phyloP scores from a whole-genome alignment of 352 stramenopile species.

The Thalassiosira livingstoniorum region DNA sequence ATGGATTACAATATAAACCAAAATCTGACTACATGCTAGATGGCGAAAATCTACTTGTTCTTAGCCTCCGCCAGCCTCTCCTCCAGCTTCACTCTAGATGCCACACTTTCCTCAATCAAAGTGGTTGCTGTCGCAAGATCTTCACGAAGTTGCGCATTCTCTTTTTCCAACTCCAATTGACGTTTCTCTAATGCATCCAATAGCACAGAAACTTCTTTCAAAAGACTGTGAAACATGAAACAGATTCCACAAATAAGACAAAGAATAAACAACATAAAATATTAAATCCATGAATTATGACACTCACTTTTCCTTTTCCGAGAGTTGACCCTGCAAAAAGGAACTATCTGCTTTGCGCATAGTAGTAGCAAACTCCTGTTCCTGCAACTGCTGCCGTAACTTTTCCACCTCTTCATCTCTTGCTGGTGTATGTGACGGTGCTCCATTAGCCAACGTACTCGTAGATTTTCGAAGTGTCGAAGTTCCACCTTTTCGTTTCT shows the following conservation, averaged over 20 bases:
- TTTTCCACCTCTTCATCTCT: conserved; percentile 64
- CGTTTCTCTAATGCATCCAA: conserved; percentile 78
- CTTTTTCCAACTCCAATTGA: conserved; percentile 73
- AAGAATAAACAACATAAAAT: background rate
- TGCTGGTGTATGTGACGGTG: conserved; percentile 18
- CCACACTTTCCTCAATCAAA: conserved; percentile 35
- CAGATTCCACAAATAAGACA: background rate
- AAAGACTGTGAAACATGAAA: conserved; percentile 37
- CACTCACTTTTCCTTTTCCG: conserved; percentile 72
- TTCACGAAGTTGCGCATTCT: conserved; percentile 63
- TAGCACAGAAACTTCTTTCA: conserved; percentile 78
- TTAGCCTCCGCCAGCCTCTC: conserved; percentile 3
- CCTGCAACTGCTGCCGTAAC: conserved; percentile 67
- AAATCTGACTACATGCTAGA: too few relatives aligned
- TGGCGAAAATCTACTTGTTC: too few relatives aligned
- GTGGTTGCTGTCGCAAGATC: conserved; percentile 25
- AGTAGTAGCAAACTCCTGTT: conserved; percentile 65
- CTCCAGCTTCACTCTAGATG: background rate
- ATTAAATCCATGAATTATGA: conserved; percentile 5
- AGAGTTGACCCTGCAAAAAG: conserved; percentile 76
- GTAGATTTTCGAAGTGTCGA: background rate
- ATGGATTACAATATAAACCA: too few relatives aligned
- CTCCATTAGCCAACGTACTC: background rate
- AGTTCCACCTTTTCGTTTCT: conserved; percentile 52
- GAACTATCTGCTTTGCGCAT: conserved; percentile 75